A percentile compares a stretch with the other conserved stretches of the same genome.
These are phyloP conservation scores for Aspergillus brasiliensis DNA, from an alignment of 2,329 filamentous ascomycete genomes.

Conservation along the genomic window DNA sequence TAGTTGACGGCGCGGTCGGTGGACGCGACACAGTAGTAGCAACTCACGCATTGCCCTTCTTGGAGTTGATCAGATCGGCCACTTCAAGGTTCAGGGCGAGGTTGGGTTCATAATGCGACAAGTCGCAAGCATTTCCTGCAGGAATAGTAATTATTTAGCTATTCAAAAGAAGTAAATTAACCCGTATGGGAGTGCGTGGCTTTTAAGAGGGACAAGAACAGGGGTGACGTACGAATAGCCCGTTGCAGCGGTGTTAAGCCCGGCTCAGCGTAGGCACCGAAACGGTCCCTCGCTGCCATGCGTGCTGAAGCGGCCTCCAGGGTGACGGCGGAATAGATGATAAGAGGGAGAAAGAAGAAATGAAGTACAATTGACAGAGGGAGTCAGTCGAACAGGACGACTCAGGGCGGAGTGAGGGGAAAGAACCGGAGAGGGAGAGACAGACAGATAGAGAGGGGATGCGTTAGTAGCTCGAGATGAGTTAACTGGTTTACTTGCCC, in stretches of 20 bases:
- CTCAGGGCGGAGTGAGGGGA: slow-evolving; percentile 1
- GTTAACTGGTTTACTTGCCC: slow-evolving; percentile 3
- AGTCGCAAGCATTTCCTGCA: slow-evolving; percentile 87
- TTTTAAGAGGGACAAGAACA: slow-evolving; percentile 1
- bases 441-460: slow-evolving; percentile 4
- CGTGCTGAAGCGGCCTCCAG: slow-evolving; percentile 97
- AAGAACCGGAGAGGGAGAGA: not conserved
- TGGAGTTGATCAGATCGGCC: slow-evolving; percentile 91
- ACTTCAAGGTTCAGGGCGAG: slow-evolving; percentile 96
- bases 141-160: no score
- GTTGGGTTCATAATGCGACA: slow-evolving; percentile 97
- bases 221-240: slow-evolving; percentile 69
- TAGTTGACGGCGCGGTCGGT: not conserved
- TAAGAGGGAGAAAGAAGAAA: slow-evolving; percentile 6
- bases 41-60: slow-evolving; percentile 82
- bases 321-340: slow-evolving; percentile 32
- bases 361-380: slow-evolving; percentile 4
- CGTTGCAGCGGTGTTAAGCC: slow-evolving; percentile 86
- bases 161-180: not conserved
- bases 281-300: slow-evolving; percentile 93
- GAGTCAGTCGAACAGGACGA: slow-evolving; percentile 8
- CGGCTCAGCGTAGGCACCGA: slow-evolving; percentile 76
- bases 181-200: not conserved
- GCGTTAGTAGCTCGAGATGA: slow-evolving; percentile 2
- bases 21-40: slow-evolving; percentile 2